These are phyloP conservation scores for Auricularia sp. DNA, from an alignment of 768 basidiomycete species.

Conservation along the genomic window DNA sequence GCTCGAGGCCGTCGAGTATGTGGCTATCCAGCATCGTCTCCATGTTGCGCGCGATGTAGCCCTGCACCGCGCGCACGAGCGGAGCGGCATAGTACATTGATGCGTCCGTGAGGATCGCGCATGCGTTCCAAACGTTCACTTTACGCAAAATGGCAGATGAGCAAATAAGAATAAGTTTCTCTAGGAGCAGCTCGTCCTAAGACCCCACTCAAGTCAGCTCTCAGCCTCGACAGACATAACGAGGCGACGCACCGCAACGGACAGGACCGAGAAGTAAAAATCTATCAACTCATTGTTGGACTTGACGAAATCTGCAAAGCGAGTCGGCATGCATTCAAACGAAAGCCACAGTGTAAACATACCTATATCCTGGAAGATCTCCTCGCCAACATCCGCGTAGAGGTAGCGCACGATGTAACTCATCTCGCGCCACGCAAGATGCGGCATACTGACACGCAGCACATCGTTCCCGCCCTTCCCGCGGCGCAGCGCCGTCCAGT, in stretches of 20 bases:
- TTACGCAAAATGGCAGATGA: constrained; percentile 62
- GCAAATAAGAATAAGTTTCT: constrained; percentile 74
- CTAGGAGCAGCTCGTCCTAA: constrained; percentile 84
- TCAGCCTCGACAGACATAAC: too few relatives aligned
- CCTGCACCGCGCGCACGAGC: constrained; percentile 62
- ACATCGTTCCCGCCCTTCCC: constrained; percentile 32
- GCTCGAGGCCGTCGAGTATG: constrained; percentile 68
- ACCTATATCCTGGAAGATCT: constrained; percentile 68
- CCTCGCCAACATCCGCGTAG: constrained; percentile 59
- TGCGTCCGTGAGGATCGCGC: constrained; percentile 73
- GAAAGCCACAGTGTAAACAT: constrained; percentile 17
- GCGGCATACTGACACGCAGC: constrained; percentile 58
- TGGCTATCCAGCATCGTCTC: constrained; percentile 77
- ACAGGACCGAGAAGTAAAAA: constrained; percentile 80
- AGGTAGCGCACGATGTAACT: constrained; percentile 64
- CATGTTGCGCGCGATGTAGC: constrained; percentile 73
- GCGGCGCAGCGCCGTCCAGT: constrained; percentile 68
- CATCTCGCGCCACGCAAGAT: constrained; percentile 68
- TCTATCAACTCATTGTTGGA: constrained; percentile 70
- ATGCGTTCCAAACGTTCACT: constrained; percentile 65
- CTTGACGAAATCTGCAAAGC: constrained; percentile 43
- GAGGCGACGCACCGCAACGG: constrained; percentile 55
- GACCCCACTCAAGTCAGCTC: neutral
- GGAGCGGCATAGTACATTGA: constrained; percentile 61
- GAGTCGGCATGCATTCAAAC: constrained; percentile 3